These are phyloP conservation scores for Xylaria multiplex DNA, from an alignment of 2,329 filamentous ascomycete genomes.

Conservation along the genomic window DNA sequence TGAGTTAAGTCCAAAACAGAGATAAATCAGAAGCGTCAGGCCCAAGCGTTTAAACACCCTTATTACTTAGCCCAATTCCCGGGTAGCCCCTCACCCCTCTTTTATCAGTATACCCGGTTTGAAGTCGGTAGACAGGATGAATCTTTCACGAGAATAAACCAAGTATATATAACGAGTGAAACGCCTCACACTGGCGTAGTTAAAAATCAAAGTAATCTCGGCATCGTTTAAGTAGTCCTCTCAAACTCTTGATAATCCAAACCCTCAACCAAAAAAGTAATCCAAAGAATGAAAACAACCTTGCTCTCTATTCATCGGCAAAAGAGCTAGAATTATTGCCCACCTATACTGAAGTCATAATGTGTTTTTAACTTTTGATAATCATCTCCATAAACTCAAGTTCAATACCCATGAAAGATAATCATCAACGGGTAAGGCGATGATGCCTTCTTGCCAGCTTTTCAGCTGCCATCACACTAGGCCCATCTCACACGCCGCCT, in stretches of 20 bases:
- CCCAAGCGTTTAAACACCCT: not conserved
- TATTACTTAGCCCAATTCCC: not conserved
- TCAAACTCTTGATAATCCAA: not conserved
- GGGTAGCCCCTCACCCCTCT: constrained; percentile 9
- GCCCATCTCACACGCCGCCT: not conserved
- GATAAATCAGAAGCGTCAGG: not conserved
- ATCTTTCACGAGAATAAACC: not conserved
- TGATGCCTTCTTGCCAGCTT: too few relatives aligned
- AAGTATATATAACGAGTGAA: not conserved
- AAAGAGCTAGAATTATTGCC: not conserved
- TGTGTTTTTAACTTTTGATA: not conserved
- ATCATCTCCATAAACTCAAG: not conserved
- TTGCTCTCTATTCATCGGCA: not conserved
- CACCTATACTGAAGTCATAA: not conserved
- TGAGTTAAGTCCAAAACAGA: not conserved
- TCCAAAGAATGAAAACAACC: too few relatives aligned
- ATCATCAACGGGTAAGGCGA: not conserved
- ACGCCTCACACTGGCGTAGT: not conserved
- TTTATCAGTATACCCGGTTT: not conserved
- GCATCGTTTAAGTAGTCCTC: not conserved
- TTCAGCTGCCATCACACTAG: not conserved
- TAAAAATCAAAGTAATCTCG: not conserved
- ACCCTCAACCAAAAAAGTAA: not conserved
- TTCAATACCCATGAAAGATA: not conserved
- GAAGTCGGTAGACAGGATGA: not conserved